Evolutionary conservation across 805 yeast genomes (phyloP).

Genomic region (Tetrapisispora arboricola): DNA sequence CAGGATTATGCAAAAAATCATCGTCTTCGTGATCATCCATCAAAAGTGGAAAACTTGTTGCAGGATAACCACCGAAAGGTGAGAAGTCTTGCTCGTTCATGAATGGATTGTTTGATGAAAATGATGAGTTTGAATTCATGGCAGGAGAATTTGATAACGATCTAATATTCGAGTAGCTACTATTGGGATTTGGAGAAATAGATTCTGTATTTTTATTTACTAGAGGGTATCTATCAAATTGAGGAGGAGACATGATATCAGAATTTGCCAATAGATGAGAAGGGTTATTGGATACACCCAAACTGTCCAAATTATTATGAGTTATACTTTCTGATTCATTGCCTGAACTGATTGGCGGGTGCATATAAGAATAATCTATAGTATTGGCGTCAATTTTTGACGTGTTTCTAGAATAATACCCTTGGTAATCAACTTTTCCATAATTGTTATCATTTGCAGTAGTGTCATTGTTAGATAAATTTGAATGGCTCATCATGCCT

Average conservation of each 20-base stretch:
- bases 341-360: constrained; percentile 8
- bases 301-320: background rate
- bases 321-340: background rate
- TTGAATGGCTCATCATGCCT: background rate
- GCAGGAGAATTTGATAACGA: background rate
- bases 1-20: constrained; percentile 93
- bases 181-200: constrained; percentile 20
- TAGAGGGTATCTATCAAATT: constrained; percentile 60
- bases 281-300: background rate
- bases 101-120: constrained; percentile 25
- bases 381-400: constrained; percentile 3
- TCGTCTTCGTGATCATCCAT: constrained; percentile 93
- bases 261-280: background rate
- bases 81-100: constrained; percentile 46
- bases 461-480: background rate
- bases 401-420: constrained; percentile 21
- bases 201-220: constrained; percentile 31
- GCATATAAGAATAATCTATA: constrained; percentile 3
- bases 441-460: background rate
- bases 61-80: constrained; percentile 97
- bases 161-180: constrained; percentile 1
- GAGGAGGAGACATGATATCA: constrained; percentile 36
- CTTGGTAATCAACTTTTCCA: constrained; percentile 20
- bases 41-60: constrained; percentile 81
- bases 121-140: background rate